These are phyloP conservation scores for Alternaria sp. DNA, from an alignment of 2,329 filamentous ascomycete genomes.

Conservation along the genomic window DNA sequence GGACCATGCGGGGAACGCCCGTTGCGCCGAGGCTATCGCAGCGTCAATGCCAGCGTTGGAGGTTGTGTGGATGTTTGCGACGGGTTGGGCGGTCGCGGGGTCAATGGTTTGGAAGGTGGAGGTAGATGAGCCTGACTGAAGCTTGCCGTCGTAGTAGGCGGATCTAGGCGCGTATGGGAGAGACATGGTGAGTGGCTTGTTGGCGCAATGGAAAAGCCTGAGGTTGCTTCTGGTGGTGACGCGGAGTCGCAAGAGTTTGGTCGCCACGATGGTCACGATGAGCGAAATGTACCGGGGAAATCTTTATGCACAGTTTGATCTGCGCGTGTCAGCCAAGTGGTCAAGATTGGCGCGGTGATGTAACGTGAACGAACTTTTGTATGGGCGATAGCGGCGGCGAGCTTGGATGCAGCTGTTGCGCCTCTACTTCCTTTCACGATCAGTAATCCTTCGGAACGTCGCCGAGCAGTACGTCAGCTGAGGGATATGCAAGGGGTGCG, in stretches of 20 bases:
- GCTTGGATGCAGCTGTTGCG: slow-evolving; percentile 4
- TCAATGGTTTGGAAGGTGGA: slow-evolving; percentile 75
- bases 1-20: slow-evolving; percentile 79
- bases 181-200: slow-evolving; percentile 29
- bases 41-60: slow-evolving; percentile 71
- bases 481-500: not conserved
- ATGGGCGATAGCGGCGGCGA: not conserved
- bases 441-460: not conserved
- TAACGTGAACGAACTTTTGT: slow-evolving; percentile 4
- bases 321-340: slow-evolving; percentile 1
- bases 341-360: not conserved
- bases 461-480: not conserved
- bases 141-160: slow-evolving; percentile 77
- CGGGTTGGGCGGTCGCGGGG: slow-evolving; percentile 71
- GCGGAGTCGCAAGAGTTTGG: not conserved
- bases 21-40: slow-evolving; percentile 72
- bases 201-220: not conserved
- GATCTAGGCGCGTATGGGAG: slow-evolving; percentile 61
- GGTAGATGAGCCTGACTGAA: slow-evolving; percentile 65
- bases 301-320: not conserved
- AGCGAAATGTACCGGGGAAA: not conserved
- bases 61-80: slow-evolving; percentile 76
- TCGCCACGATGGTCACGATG: not conserved
- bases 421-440: slow-evolving; percentile 1
- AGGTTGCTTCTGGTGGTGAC: not conserved